phyloP scores from a whole-genome alignment of 1,284 basidiomycete genomes.

The Pseudozyma sp. region DNA sequence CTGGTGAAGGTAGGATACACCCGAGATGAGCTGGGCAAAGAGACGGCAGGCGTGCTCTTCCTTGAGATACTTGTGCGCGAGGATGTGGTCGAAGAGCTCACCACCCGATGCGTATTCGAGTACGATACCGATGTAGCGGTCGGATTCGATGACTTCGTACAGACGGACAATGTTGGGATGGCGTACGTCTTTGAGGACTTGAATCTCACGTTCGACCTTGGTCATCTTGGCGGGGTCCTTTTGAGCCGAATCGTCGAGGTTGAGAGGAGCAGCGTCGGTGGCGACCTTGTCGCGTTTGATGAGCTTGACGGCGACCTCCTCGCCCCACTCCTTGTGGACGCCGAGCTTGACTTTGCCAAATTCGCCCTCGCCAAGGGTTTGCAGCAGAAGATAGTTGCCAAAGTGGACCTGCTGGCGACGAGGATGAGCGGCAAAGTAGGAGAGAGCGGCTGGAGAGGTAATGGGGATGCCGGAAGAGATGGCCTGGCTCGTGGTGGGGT shows the following conservation, averaged over 20 bases:
- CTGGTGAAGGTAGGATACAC: constrained; percentile 98
- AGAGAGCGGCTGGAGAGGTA: constrained; percentile 66
- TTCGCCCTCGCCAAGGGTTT: constrained; percentile 83
- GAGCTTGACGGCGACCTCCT: constrained; percentile 99
- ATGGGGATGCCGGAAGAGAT: constrained; percentile 61
- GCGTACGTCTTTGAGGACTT: constrained; percentile 89
- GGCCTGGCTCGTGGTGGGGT: constrained; percentile 53
- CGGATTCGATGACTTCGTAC: constrained; percentile 98
- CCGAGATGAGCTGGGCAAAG: constrained; percentile 97
- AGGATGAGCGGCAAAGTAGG: constrained; percentile 68
- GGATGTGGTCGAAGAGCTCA: constrained; percentile 98
- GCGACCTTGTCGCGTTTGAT: constrained; percentile 94
- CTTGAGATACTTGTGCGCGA: constrained; percentile 95
- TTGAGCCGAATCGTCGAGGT: constrained; percentile 34
- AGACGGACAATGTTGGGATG: constrained; percentile 98
- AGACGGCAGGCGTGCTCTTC: constrained; percentile 95
- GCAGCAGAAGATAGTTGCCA: constrained; percentile 67
- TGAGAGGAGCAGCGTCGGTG: constrained; percentile 71
- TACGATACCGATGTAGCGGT: constrained; percentile 99
- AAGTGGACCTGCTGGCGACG: constrained; percentile 68
- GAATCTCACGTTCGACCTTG: constrained; percentile 97
- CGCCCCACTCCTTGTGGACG: constrained; percentile 89
- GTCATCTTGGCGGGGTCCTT: constrained; percentile 78
- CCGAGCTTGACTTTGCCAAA: constrained; percentile 99
- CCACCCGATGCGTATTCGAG: constrained; percentile 96